Conservation (phyloP, 139 green algal species). For the Dunaliella sp. region DNA sequence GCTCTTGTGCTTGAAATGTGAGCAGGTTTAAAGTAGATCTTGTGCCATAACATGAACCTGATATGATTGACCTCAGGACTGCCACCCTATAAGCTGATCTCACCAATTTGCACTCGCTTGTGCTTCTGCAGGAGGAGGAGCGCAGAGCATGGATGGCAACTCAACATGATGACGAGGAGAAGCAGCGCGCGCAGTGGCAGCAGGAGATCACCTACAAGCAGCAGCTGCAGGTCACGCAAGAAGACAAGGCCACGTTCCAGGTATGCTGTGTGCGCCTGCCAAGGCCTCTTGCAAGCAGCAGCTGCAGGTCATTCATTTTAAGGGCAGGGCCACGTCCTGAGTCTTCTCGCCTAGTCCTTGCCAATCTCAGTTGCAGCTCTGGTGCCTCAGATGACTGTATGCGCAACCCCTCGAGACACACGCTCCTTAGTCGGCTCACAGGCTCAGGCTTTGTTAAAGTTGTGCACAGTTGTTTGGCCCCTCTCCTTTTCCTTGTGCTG, state of each 20-base stretch:
- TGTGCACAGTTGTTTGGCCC: too few species aligned
- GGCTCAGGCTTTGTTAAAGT: too few species aligned
- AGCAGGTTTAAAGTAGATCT: background rate
- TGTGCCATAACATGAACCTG: too few species aligned
- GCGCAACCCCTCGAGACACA: background rate
- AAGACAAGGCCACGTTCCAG: slow-evolving; percentile 39
- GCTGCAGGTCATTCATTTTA: background rate
- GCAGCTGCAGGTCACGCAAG: slow-evolving; percentile 31
- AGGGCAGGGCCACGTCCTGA: background rate
- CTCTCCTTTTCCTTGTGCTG: too few species aligned
- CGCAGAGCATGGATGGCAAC: slow-evolving; percentile 48
- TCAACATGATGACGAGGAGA: slow-evolving; percentile 35
- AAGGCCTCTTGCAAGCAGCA: background rate
- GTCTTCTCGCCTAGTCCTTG: background rate
- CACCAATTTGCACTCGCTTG: too few species aligned
- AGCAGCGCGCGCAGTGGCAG: slow-evolving; percentile 78
- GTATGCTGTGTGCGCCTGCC: background rate
- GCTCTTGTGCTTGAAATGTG: background rate
- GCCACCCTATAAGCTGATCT: too few species aligned
- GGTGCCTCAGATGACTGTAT: background rate
- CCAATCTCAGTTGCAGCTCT: background rate
- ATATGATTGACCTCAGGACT: too few species aligned
- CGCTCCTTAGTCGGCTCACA: background rate
- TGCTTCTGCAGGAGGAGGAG: slow-evolving; percentile 54
- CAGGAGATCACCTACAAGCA: slow-evolving; percentile 82